A percentile compares a stretch with the other conserved stretches of the same genome.
Conservation (phyloP, 2,329 filamentous ascomycete genomes). For the Fusarium redolens region DNA sequence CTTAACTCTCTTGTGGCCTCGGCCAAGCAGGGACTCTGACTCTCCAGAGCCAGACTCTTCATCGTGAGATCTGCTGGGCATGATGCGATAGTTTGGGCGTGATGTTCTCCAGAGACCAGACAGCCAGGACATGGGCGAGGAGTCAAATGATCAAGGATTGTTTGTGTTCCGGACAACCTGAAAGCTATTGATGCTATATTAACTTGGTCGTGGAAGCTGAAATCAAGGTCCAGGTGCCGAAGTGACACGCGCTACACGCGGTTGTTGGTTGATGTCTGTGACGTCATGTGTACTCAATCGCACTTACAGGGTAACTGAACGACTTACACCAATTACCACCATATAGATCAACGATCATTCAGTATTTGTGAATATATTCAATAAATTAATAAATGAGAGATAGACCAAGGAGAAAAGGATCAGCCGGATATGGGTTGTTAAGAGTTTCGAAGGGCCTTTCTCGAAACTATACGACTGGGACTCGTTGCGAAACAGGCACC, state of each 20-base stretch:
- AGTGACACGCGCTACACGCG: constrained; percentile 21
- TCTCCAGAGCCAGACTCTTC: constrained; percentile 51
- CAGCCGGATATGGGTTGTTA: background rate
- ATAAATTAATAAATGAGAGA: background rate
- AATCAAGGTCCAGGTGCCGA: constrained; percentile 3
- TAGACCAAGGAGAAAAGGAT: background rate
- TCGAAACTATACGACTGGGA: background rate
- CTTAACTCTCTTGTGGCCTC: constrained; percentile 60
- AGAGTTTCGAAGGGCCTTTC: background rate
- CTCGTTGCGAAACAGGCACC: too few species aligned
- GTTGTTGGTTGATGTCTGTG: constrained; percentile 5
- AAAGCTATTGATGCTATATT: background rate
- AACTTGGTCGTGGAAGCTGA: background rate
- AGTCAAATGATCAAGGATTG: background rate
- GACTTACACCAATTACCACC: background rate
- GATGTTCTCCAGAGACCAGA: constrained; percentile 26
- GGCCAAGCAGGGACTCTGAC: constrained; percentile 56
- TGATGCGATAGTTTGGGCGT: constrained; percentile 33
- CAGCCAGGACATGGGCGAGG: constrained; percentile 22
- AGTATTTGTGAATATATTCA: background rate
- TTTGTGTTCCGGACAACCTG: background rate
- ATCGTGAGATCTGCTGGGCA: constrained; percentile 47
- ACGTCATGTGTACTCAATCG: constrained; percentile 3
- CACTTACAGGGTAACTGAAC: background rate
- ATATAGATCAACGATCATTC: background rate